Evolutionary conservation across 2,329 filamentous ascomycete genomes (phyloP), one percentile per base, ranked within the genome.

Genomic region (Ceratocystiopsis minuta): DNA sequence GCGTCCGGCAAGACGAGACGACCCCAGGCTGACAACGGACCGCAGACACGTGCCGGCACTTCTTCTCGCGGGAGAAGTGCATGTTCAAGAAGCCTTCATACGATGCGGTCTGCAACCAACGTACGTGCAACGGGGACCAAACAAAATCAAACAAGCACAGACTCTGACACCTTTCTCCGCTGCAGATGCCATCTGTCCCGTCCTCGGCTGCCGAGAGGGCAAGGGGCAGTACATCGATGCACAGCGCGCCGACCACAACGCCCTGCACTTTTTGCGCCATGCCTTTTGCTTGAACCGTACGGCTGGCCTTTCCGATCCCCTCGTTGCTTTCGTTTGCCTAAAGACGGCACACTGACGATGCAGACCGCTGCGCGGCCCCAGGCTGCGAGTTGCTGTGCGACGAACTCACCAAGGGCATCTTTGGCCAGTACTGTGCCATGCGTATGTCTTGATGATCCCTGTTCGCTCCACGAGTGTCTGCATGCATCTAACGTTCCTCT

Each of bases 31-130:
- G 32, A 33, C 31, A 4, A 15, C 15, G 32, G 24, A 31, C 15
- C 32, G 32, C 36, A 49, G 47, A 49, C 38, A 49, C 47, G 1
- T 49, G 47, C 39, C 36, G 39, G 2, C 46, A 37, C 38, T 49
- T 49, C 33, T 49, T 45, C 13, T 32, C 41, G 3, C 13, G 24
- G 3, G 40, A 43, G 11, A 1, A 10, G 4, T 49, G 47, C 41
- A 12, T 1, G 13, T 17, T n/a, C 39, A 43, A 46, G 24, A 48
- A 48, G 38, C 16, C 20, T 11, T 9, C 0, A 3, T 24, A 28
- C 7, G 44, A 45, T 13, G 16, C 34, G 1, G n/a, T 45, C 4
- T 49, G 47, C 43, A 42, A 45, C 32, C 16, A 31, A 2, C 46
- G 45, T 46, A 35, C 3, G 42, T 40, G 20, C 18, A 32, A 20